These are phyloP conservation scores for Globisporangium middletonii DNA, from an alignment of 352 stramenopile species.

Conservation along the genomic window DNA sequence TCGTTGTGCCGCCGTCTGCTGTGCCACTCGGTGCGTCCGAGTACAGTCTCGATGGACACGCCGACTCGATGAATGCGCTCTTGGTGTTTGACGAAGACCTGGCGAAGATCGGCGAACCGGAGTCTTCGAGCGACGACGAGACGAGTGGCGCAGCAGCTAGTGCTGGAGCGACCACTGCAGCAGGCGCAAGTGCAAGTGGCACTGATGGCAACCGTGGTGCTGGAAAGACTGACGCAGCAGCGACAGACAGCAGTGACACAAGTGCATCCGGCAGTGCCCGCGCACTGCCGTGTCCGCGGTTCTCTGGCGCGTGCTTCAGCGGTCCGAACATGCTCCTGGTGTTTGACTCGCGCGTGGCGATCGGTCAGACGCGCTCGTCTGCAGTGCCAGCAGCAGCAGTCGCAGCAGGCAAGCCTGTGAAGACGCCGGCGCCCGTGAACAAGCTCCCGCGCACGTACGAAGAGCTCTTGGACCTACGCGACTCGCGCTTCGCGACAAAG, in stretches of 20 bases:
- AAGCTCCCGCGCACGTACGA: constrained; percentile 74
- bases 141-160: not conserved
- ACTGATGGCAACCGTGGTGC: not conserved
- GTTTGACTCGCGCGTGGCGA: constrained; percentile 79
- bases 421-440: constrained; percentile 23
- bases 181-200: too few species aligned
- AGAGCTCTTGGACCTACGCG: constrained; percentile 62
- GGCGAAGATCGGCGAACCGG: constrained; percentile 34
- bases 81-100: constrained; percentile 70
- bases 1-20: constrained; percentile 55
- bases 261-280: constrained; percentile 15
- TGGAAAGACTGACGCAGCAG: not conserved
- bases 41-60: constrained; percentile 49
- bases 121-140: constrained; percentile 16
- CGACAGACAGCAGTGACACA: not conserved
- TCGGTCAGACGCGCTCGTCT: constrained; percentile 56
- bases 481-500: constrained; percentile 72
- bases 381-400: constrained; percentile 33
- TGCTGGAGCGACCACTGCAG: too few species aligned
- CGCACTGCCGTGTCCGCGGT: constrained; percentile 62
- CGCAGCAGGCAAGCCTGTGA: constrained; percentile 46
- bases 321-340: constrained; percentile 80
- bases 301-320: constrained; percentile 78
- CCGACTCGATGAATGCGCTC: constrained; percentile 37
- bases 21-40: constrained; percentile 55